Base-by-base conservation (phyloP, 768 basidiomycete genomes). In the Nidularia pulvinata region DNA sequence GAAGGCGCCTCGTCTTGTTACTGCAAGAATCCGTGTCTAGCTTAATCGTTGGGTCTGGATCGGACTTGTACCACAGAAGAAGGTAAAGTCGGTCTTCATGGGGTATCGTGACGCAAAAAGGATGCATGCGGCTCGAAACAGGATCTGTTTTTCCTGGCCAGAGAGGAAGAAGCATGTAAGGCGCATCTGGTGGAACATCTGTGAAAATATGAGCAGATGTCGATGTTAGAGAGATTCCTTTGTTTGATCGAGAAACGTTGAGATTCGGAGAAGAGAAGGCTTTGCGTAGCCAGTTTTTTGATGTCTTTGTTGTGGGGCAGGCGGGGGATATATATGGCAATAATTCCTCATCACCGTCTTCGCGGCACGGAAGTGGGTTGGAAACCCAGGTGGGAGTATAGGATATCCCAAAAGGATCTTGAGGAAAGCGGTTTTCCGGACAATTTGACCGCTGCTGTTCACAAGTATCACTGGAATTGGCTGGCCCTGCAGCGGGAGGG, bases 81-180 rank as follows among this genome's bases (percentile, higher is more conserved):
- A 46, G 45, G 6, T 46, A 46, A 10, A 46, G 25, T n/a, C 45
- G 45, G 13, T 46, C n/a, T n/a, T 30, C 14, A 25, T n/a, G 13
- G 14, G 45, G 45, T 14, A 46, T 25, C 10, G 45, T 11, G 34
- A n/a, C n/a, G 30, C 30, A 14, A n/a, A 49, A 49, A 13, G 48
- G 48, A 37, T 33, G 33, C 14, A 34, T 49, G 6, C n/a, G 13
- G 14, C 33, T 14, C 10, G 48, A 49, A 14, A 14, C 14, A 11
- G 48, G 34, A 16, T 49, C 48, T 10, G 48, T 49, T 35, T 36
- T 33, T 10, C 48, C 33, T 1, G 48, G 48, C 48, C 48, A 49
- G 10, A 49, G 34, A 33, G 48, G 48, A 13, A 49, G 48, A 16
- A 49, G 6, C 48, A 49, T 49, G 14, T 35, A 49, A 33, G 48